Percentiles rank a stretch among this genome's conserved stretches.
Conservation (phyloP, 208 protist genomes). For the Acanthamoeba quina region DNA sequence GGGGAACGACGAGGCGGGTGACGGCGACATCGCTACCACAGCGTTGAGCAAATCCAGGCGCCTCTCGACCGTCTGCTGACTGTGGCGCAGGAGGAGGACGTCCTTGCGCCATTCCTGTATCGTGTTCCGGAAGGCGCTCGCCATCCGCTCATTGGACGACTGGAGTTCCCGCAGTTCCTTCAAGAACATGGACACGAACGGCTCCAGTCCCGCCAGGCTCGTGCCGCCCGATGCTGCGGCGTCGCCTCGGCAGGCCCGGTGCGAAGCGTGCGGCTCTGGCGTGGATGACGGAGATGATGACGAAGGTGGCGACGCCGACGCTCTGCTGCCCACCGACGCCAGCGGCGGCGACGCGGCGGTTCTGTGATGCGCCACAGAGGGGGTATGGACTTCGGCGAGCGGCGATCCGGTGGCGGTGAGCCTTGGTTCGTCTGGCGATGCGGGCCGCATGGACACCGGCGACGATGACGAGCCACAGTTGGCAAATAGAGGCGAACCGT, state of each 20-base stretch:
- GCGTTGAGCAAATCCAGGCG: conserved; percentile 11
- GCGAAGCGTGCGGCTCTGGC: too few relatives aligned
- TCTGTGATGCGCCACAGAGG: background rate
- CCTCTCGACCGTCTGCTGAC: conserved; percentile 45
- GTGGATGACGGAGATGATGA: background rate
- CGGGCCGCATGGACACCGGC: background rate
- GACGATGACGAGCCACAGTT: background rate
- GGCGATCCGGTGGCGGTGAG: background rate
- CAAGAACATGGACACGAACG: conserved; percentile 52
- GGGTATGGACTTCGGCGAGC: background rate
- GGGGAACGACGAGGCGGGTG: background rate
- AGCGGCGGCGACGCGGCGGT: too few relatives aligned
- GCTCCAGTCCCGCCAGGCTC: conserved; percentile 22
- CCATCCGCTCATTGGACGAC: conserved; percentile 22
- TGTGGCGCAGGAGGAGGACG: conserved; percentile 5
- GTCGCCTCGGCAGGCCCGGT: background rate
- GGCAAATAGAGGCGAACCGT: background rate
- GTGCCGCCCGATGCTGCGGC: background rate
- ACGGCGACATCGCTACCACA: background rate
- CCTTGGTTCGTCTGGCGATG: background rate
- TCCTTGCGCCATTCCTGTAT: conserved; percentile 28
- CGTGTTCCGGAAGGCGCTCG: conserved; percentile 3
- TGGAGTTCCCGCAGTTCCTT: conserved; percentile 60
- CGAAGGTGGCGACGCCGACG: background rate
- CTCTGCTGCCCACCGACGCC: background rate